These are phyloP conservation scores for Osmanthus fragrans DNA, from an alignment of 257 asterid species.

Conservation along the genomic window DNA sequence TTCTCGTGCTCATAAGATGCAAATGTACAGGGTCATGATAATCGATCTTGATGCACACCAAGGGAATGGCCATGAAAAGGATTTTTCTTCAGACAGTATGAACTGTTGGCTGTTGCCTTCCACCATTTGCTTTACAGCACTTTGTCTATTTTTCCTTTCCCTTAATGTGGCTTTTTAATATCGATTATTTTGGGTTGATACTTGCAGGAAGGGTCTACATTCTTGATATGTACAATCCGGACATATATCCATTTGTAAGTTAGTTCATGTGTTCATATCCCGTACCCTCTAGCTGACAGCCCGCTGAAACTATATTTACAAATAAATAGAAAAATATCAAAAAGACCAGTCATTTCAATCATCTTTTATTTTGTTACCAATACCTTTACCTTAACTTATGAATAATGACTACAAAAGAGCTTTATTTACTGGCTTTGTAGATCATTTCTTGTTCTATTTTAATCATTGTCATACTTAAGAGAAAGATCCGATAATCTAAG, in stretches of 20 bases:
- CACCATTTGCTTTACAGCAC: conserved; percentile 15
- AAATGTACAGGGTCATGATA: conserved; percentile 76
- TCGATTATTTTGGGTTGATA: conserved; percentile 26
- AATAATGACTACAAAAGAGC: background rate
- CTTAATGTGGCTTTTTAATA: conserved; percentile 13
- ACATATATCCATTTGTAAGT: conserved; percentile 91
- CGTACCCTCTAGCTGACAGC: background rate
- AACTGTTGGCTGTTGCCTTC: conserved; percentile 25
- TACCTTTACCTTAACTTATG: background rate
- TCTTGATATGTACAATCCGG: conserved; percentile 93
- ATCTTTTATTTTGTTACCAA: background rate
- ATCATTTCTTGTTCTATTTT: background rate
- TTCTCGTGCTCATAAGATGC: conserved; percentile 28
- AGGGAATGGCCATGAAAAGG: conserved; percentile 94
- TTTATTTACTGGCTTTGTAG: background rate
- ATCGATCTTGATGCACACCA: conserved; percentile 99
- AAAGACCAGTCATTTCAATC: conserved; percentile 1
- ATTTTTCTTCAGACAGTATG: conserved; percentile 79
- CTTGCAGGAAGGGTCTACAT: conserved; percentile 84
- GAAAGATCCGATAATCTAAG: background rate
- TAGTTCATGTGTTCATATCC: background rate
- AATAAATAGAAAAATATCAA: conserved; percentile 10
- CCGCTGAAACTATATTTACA: background rate
- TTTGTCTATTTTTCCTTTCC: conserved; percentile 7
- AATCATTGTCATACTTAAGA: background rate